phyloP scores from a whole-genome alignment of 805 yeast genomes.

The Barnettozyma botsteinii region DNA sequence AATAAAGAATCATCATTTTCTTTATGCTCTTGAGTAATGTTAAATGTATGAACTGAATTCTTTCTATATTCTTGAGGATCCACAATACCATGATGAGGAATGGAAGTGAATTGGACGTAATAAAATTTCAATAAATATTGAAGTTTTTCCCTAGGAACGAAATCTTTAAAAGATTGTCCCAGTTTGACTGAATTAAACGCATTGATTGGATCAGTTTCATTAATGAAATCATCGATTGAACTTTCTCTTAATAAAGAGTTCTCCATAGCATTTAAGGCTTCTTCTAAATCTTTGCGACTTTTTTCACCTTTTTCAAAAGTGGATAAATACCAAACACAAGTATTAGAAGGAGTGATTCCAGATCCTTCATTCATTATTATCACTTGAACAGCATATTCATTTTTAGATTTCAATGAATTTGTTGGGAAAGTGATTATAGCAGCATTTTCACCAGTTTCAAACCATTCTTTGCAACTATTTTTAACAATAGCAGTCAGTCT shows the following conservation, averaged over 20 bases:
- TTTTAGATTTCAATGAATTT: conserved; percentile 56
- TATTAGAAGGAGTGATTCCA: conserved; percentile 83
- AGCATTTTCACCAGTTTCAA: conserved; percentile 74
- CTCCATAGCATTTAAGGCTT: conserved; percentile 78
- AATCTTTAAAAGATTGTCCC: conserved; percentile 79
- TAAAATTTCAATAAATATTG: conserved; percentile 55
- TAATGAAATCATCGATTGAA: conserved; percentile 32
- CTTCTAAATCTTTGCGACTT: conserved; percentile 73
- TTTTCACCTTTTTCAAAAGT: conserved; percentile 64
- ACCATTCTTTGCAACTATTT: conserved; percentile 89
- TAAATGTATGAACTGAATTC: conserved; percentile 27
- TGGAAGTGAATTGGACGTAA: conserved; percentile 53
- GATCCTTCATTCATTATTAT: conserved; percentile 82
- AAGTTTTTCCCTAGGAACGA: conserved; percentile 73
- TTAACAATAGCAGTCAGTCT: conserved; percentile 79
- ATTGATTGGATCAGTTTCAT: conserved; percentile 34
- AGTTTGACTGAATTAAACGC: conserved; percentile 68
- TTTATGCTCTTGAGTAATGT: conserved; percentile 27
- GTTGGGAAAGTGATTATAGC: conserved; percentile 94
- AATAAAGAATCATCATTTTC: conserved; percentile 26
- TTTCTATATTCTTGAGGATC: conserved; percentile 35
- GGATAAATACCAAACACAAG: conserved; percentile 85
- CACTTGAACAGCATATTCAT: conserved; percentile 75
- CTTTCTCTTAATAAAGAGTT: conserved; percentile 76
- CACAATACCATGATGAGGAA: conserved; percentile 52